A percentile compares a stretch with the other conserved stretches of the same genome.
phyloP scores from a whole-genome alignment of 2,329 filamentous ascomycete genomes.

The Nemania bipapillata region DNA sequence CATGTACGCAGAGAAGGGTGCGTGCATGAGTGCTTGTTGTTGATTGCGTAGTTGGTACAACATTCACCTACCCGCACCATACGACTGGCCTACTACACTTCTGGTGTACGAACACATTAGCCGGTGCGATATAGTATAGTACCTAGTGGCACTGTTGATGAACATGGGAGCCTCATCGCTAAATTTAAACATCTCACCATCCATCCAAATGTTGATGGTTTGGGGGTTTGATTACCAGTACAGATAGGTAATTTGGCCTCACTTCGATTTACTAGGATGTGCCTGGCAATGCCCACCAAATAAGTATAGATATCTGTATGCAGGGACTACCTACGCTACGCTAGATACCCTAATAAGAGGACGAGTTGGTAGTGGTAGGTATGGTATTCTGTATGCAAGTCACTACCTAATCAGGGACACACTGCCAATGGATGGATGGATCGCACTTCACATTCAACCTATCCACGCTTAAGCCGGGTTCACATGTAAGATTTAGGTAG shows the following conservation, averaged over 20 bases:
- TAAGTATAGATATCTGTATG: too few relatives aligned
- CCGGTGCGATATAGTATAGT: background rate
- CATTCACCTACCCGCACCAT: background rate
- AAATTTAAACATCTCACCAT: slow-evolving; percentile 1
- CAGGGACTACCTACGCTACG: background rate
- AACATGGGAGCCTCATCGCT: slow-evolving; percentile 11
- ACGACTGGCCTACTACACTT: background rate
- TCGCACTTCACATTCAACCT: background rate
- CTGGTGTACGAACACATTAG: background rate
- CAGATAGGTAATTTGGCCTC: too few relatives aligned
- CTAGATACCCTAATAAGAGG: background rate
- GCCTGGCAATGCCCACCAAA: too few relatives aligned
- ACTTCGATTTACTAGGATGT: background rate
- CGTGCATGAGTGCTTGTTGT: background rate
- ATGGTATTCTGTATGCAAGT: background rate
- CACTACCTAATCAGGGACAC: background rate
- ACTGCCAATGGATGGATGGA: background rate
- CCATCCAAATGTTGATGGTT: background rate
- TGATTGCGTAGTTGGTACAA: background rate
- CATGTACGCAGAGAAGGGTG: background rate
- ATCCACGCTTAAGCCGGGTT: background rate
- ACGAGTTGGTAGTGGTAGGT: background rate
- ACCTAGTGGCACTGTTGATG: slow-evolving; percentile 6
- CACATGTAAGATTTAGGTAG: background rate
- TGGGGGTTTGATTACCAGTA: too few relatives aligned